Conservation (phyloP, 73 alveolate genomes). For the Paramecium caudatum region DNA sequence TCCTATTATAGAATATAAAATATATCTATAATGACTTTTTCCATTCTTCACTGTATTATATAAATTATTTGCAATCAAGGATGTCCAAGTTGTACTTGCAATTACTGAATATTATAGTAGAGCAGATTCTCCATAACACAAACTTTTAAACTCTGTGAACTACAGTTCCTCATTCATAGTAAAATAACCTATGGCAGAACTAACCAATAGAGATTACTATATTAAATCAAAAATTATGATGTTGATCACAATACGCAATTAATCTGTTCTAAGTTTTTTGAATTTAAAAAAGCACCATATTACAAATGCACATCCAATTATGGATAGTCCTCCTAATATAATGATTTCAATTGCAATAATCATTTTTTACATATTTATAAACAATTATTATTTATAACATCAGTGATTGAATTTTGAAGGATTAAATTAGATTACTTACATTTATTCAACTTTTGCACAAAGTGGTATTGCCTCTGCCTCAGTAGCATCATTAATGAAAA, state of each 20-base stretch:
- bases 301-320: slow-evolving; percentile 45
- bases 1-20: slow-evolving; percentile 3
- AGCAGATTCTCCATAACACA: slow-evolving; percentile 13
- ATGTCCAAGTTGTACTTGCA: slow-evolving; percentile 48
- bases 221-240: slow-evolving; percentile 29
- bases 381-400: not conserved
- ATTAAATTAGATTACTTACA: slow-evolving; percentile 18
- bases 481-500: slow-evolving; percentile 9
- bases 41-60: slow-evolving; percentile 16
- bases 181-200: not conserved
- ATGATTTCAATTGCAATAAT: slow-evolving; percentile 17
- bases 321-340: slow-evolving; percentile 8
- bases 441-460: not conserved
- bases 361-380: no score
- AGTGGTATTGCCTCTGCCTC: not conserved
- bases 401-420: slow-evolving; percentile 41
- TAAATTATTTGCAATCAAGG: slow-evolving; percentile 17
- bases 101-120: not conserved
- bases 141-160: no score
- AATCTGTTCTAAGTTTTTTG: not conserved
- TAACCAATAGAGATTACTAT: not conserved
- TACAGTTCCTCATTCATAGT: not conserved
- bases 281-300: slow-evolving; percentile 49
- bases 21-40: not conserved
- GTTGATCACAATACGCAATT: not conserved